Evolutionary conservation across 1,284 basidiomycete species (phyloP).

Genomic region (Rhodotorula sp.): DNA sequence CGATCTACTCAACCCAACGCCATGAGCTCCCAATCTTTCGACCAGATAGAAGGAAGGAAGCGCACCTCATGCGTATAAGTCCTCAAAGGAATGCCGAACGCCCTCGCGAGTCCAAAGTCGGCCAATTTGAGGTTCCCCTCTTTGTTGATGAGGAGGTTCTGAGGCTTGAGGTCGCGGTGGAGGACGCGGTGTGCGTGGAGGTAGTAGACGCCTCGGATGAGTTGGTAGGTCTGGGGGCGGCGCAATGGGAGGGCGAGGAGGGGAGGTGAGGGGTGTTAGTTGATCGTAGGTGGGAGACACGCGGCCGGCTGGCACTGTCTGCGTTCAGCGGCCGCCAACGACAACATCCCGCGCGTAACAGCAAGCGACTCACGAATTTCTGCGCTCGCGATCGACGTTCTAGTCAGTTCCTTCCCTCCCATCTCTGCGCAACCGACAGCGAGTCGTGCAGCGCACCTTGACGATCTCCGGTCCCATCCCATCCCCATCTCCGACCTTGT

Average conservation of each 20-base stretch:
- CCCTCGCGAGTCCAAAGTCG: conserved; percentile 93
- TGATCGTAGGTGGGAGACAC: too few species aligned
- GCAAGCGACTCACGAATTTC: conserved; percentile 63
- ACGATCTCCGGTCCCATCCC: conserved; percentile 68
- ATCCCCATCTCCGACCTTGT: conserved; percentile 58
- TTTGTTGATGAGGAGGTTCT: conserved; percentile 93
- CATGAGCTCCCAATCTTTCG: not conserved
- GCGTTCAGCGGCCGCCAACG: not conserved
- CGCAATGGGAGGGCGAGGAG: not conserved
- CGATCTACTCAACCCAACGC: conserved; percentile 62
- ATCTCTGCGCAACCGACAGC: too few species aligned
- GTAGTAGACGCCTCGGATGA: conserved; percentile 82
- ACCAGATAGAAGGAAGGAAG: not conserved
- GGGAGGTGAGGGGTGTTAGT: not conserved
- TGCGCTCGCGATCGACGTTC: conserved; percentile 46
- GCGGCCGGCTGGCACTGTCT: conserved; percentile 57
- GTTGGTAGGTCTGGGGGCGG: conserved; percentile 62
- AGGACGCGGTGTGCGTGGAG: conserved; percentile 96
- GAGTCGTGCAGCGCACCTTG: conserved; percentile 61
- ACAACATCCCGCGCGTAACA: not conserved
- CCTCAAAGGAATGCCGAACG: conserved; percentile 95
- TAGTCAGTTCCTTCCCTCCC: not conserved
- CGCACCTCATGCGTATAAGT: conserved; percentile 97
- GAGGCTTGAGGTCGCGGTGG: conserved; percentile 95
- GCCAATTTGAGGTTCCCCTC: conserved; percentile 87